A percentile compares a stretch with the other conserved stretches of the same genome.
These are phyloP conservation scores for Heritiera fomes DNA, from an alignment of 345 rosid genomes.

Conservation along the genomic window DNA sequence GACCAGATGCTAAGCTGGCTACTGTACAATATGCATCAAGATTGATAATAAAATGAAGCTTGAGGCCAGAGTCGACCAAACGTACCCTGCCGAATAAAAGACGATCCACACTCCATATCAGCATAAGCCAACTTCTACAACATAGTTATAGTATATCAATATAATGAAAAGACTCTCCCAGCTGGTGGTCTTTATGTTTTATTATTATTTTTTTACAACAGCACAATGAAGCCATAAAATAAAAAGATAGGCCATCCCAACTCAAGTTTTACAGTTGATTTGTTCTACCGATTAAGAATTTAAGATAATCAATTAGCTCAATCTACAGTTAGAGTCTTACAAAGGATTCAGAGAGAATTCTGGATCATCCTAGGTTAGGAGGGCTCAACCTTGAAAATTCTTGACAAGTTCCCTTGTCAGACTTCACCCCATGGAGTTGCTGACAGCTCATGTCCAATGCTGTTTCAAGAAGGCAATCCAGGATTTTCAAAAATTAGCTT, in stretches of 20 bases:
- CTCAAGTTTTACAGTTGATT: constrained; percentile 15
- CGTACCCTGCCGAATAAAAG: background rate
- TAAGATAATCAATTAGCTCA: background rate
- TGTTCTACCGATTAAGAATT: background rate
- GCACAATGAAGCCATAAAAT: background rate
- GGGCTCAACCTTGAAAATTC: background rate
- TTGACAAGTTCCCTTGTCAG: constrained; percentile 1
- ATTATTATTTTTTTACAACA: background rate
- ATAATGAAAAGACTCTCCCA: background rate
- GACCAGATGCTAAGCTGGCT: background rate
- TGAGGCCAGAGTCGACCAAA: background rate
- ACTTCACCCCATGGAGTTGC: background rate
- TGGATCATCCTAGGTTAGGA: background rate
- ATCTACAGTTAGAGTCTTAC: background rate
- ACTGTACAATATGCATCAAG: background rate
- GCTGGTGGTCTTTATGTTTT: background rate
- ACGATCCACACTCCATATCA: background rate
- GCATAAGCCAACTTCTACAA: background rate
- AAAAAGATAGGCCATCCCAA: background rate
- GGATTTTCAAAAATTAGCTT: background rate
- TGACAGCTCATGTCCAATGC: constrained; percentile 4
- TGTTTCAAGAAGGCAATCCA: background rate
- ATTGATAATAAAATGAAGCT: background rate
- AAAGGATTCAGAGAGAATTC: background rate
- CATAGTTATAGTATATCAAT: background rate